Conservation (phyloP, 2,329 filamentous ascomycete species). For the Amphichorda felina region DNA sequence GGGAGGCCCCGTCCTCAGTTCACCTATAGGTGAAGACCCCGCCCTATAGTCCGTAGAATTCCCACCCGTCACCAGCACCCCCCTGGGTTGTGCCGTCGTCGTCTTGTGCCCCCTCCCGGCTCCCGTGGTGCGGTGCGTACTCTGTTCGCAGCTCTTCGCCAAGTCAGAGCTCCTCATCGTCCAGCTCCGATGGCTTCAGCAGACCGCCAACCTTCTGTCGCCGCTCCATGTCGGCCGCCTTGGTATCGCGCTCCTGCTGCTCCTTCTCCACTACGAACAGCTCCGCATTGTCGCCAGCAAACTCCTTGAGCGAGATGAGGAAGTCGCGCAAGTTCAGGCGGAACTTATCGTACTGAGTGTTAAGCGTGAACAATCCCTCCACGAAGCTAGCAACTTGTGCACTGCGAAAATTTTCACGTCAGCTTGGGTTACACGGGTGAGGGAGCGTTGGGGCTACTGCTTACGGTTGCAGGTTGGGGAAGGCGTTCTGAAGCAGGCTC, state of each 20-base stretch:
- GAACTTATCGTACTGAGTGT: constrained; percentile 86
- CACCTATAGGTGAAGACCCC: background rate
- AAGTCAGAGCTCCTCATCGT: constrained; percentile 85
- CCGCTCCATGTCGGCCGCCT: constrained; percentile 80
- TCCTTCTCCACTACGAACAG: constrained; percentile 92
- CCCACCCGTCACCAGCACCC: constrained; percentile 37
- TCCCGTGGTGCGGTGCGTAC: constrained; percentile 27
- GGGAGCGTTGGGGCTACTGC: no score
- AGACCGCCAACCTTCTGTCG: constrained; percentile 91
- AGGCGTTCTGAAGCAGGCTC: constrained; percentile 75
- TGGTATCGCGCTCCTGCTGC: constrained; percentile 74
- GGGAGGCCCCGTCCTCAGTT: background rate
- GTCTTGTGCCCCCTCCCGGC: background rate
- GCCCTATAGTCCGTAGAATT: constrained; percentile 46
- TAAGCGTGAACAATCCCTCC: constrained; percentile 75
- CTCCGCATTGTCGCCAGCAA: constrained; percentile 88
- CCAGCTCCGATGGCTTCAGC: constrained; percentile 94
- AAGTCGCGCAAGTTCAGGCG: constrained; percentile 94
- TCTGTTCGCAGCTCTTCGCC: constrained; percentile 54
- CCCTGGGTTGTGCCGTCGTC: constrained; percentile 8
- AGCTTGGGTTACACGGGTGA: no score
- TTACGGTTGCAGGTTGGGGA: constrained; percentile 84
- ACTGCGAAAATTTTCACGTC: constrained; percentile 30
- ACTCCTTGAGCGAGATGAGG: constrained; percentile 94
- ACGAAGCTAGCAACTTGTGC: constrained; percentile 85